Conservation (phyloP, 257 asterid genomes). For the Catharanthus roseus region DNA sequence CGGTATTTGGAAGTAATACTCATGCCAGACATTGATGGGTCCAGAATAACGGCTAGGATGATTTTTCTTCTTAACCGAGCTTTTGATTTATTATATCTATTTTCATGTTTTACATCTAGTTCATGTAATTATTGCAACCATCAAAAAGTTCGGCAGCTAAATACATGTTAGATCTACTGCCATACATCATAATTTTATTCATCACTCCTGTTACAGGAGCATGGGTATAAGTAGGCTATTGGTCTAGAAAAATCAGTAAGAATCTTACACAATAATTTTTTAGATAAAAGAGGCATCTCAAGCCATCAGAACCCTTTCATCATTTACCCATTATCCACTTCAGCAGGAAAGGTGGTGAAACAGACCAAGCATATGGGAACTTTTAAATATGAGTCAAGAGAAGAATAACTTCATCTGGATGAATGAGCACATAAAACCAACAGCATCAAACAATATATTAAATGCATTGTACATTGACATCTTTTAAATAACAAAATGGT, state of each 20-base stretch:
- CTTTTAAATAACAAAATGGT: not conserved
- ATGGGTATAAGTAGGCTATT: not conserved
- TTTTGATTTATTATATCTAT: no score
- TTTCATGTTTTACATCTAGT: not conserved
- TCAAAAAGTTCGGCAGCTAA: not conserved
- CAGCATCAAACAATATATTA: not conserved
- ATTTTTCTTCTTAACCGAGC: not conserved
- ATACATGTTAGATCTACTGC: not conserved
- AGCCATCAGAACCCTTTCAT: not conserved
- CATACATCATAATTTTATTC: not conserved
- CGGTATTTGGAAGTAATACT: no score
- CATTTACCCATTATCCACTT: not conserved
- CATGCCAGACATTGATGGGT: no score
- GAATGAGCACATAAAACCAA: not conserved
- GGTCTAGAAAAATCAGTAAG: no score
- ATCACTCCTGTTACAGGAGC: not conserved
- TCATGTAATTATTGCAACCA: not conserved
- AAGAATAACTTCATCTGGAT: not conserved
- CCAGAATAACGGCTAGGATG: not conserved
- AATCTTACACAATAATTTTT: not conserved
- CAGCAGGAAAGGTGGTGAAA: no score
- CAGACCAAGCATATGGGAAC: not conserved
- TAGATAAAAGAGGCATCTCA: not conserved
- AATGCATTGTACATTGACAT: no score
- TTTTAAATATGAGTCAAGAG: not conserved